Evolutionary conservation across 176 grass and related monocot species (phyloP).

Genomic region (Poa annua): DNA sequence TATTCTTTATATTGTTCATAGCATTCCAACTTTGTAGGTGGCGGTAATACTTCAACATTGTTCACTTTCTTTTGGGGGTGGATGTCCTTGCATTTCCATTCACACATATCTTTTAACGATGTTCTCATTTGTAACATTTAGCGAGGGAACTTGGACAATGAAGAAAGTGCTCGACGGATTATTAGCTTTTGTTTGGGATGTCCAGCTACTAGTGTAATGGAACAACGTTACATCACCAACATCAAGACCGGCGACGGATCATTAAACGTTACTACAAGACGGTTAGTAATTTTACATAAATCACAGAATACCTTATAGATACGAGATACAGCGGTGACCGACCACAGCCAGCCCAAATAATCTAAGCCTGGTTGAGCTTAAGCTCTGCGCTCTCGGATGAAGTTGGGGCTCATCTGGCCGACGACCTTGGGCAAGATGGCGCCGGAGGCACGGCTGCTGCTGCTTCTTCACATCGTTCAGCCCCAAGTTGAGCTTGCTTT

Average conservation of each 20-base stretch:
- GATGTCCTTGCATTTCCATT: not conserved
- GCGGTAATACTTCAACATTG: not conserved
- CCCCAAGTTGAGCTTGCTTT: slow-evolving; percentile 67
- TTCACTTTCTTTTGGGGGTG: not conserved
- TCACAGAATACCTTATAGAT: not conserved
- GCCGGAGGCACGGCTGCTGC: not conserved
- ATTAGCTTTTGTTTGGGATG: not conserved
- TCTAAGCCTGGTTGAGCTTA: not conserved
- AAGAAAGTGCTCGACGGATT: not conserved
- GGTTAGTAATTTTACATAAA: not conserved
- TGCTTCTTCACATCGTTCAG: slow-evolving; percentile 24
- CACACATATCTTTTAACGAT: not conserved
- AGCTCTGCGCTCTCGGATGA: slow-evolving; percentile 52
- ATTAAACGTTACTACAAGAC: not conserved
- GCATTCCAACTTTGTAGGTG: not conserved
- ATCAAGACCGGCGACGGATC: too few species aligned
- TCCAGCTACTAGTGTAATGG: not conserved
- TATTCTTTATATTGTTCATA: not conserved
- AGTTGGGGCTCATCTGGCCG: slow-evolving; percentile 48
- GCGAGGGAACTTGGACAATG: not conserved
- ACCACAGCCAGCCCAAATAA: not conserved
- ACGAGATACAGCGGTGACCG: not conserved
- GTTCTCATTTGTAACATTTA: too few species aligned
- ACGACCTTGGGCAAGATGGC: slow-evolving; percentile 36
- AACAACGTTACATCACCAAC: not conserved